These are phyloP conservation scores for Epipyxis sp. DNA, from an alignment of 108 stramenopile species.

Conservation along the genomic window DNA sequence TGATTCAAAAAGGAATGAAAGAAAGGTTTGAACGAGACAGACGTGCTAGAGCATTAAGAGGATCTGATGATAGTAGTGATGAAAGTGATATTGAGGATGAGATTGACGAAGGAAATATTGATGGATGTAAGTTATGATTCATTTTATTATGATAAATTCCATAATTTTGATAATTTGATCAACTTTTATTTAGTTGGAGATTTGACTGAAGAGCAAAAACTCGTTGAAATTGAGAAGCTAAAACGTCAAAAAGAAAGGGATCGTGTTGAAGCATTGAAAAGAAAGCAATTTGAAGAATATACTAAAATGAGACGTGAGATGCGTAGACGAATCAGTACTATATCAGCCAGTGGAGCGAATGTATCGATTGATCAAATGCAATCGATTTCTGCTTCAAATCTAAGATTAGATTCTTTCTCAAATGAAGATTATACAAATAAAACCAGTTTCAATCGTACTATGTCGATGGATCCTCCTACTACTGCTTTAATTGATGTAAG, in stretches of 20 bases:
- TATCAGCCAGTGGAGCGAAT: neutral
- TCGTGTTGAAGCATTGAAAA: neutral
- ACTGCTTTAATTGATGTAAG: too few species aligned
- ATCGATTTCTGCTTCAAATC: neutral
- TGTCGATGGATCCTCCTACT: neutral
- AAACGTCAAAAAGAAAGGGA: neutral
- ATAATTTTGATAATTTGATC: neutral
- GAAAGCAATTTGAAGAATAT: neutral
- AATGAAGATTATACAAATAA: neutral
- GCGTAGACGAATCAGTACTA: neutral
- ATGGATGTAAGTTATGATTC: too few species aligned
- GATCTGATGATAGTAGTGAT: neutral
- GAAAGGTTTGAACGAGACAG: neutral
- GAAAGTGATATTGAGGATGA: neutral
- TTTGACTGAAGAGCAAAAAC: neutral
- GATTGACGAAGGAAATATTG: neutral
- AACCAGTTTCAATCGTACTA: neutral
- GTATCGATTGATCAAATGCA: neutral
- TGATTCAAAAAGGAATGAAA: neutral
- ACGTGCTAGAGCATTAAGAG: neutral
- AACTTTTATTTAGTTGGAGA: neutral
- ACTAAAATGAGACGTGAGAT: slow-evolving; percentile 1
- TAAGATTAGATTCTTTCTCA: neutral
- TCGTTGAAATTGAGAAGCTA: neutral
- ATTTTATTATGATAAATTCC: neutral